These are phyloP conservation scores for Cryptosporidium ryanae DNA, from an alignment of 169 alveolate species.

Conservation along the genomic window DNA sequence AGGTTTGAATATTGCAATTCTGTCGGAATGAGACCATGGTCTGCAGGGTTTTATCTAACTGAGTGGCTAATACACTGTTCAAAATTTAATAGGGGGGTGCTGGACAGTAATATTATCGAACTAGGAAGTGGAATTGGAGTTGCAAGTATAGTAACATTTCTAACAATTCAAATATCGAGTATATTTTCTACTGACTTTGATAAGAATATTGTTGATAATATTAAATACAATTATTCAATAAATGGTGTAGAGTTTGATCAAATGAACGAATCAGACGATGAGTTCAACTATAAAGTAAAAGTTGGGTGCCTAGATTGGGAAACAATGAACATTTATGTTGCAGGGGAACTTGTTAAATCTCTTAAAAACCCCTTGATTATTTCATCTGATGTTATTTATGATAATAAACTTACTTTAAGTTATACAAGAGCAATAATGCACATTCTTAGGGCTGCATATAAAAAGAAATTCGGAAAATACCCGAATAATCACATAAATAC, in stretches of 20 bases:
- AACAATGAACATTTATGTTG: constrained; percentile 2
- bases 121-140: constrained; percentile 71
- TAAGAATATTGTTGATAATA: constrained; percentile 8
- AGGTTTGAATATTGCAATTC: constrained; percentile 28
- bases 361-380: constrained; percentile 39
- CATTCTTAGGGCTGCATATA: background rate
- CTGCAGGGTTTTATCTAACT: constrained; percentile 44
- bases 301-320: constrained; percentile 64
- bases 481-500: background rate
- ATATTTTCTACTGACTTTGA: constrained; percentile 43
- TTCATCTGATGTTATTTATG: constrained; percentile 71
- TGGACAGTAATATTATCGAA: constrained; percentile 33
- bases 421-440: constrained; percentile 15
- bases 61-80: constrained; percentile 44
- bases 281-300: background rate
- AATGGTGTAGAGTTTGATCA: constrained; percentile 20
- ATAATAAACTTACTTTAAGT: constrained; percentile 17
- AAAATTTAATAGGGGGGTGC: constrained; percentile 3
- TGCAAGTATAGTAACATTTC: constrained; percentile 44
- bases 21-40: constrained; percentile 73
- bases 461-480: constrained; percentile 14
- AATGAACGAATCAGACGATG: background rate
- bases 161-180: constrained; percentile 14
- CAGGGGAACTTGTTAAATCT: constrained; percentile 20
- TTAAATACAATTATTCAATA: constrained; percentile 36